Base-by-base conservation (phyloP, 768 basidiomycete genomes). In the Tephrocybe sp. region DNA sequence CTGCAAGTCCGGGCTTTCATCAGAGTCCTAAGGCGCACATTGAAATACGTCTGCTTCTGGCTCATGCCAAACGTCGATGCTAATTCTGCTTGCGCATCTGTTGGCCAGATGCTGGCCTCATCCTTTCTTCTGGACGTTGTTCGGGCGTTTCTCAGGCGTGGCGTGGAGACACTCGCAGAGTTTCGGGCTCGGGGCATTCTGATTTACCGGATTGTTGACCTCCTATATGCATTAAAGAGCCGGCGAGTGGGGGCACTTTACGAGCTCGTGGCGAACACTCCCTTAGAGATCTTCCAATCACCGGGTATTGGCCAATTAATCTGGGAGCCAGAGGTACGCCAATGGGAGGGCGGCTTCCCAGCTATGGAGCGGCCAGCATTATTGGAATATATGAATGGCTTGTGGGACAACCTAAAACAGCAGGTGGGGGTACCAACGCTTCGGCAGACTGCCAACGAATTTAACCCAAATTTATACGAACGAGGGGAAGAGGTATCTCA, bases 1-100 rank as follows among this genome's bases (percentile, higher is more conserved):
- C 21, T 43, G 15, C 54, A 14, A 23, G 41, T 23, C 17, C 37
- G 34, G 11, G 38, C 32, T 12, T 51, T 51, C 46, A 33, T 32
- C 6, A 7, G 26, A 3, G 20, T 48, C 12, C 12, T 56, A n/a
- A 36, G 32, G 50, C 50, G 50, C 38, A 56, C 54, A 21, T 11
- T 56, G 25, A 56, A 51, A 26, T 47, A 46, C 21, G 42, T 51
- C 6, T 26, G 12, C 37, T 56, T 43, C 37, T 56, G 54, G 54
- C 36, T 48, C 21, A 7, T 40, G 14, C 54, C 54, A 3, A 28
- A 41, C 32, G 10, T 26, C n/a, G 21, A 23, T 14, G n/a, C 43
- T 17, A 54, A 49, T 18, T n/a, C 28, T 3, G 14, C 17, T 12
- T 33, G 38, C 17, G 0, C 4, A 7, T 15, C n/a, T 18, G 43